These are phyloP conservation scores for Cicer cuneatum DNA, from an alignment of 306 rosid species.

Conservation along the genomic window DNA sequence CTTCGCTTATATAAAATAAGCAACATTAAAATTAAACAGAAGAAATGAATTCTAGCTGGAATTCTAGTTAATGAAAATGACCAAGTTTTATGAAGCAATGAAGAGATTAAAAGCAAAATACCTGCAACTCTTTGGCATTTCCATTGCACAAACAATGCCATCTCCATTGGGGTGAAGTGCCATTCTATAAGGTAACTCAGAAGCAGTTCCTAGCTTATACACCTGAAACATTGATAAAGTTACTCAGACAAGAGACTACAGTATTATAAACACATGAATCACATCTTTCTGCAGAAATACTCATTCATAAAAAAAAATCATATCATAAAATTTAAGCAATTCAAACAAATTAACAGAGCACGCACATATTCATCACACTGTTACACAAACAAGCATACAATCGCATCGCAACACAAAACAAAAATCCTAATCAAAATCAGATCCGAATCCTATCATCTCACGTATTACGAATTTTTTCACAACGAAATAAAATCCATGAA, in stretches of 20 bases:
- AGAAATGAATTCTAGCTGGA: slow-evolving; percentile 13
- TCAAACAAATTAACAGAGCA: slow-evolving; percentile 14
- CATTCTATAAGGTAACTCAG: slow-evolving; percentile 92
- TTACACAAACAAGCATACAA: slow-evolving; percentile 14
- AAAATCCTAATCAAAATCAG: slow-evolving; percentile 39
- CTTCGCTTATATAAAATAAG: slow-evolving; percentile 13
- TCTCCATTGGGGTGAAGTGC: slow-evolving; percentile 73
- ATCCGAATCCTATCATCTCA: slow-evolving; percentile 29
- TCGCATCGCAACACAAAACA: not conserved
- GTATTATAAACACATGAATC: slow-evolving; percentile 5
- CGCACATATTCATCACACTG: slow-evolving; percentile 5
- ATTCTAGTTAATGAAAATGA: slow-evolving; percentile 9
- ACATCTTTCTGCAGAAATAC: not conserved
- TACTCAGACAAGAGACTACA: slow-evolving; percentile 33
- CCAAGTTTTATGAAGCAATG: slow-evolving; percentile 23
- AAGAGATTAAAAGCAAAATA: slow-evolving; percentile 45
- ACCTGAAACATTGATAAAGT: slow-evolving; percentile 60
- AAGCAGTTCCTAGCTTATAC: slow-evolving; percentile 57
- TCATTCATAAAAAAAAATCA: not conserved
- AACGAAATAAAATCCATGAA: slow-evolving; percentile 16
- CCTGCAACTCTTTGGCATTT: slow-evolving; percentile 71
- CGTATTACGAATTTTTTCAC: not conserved
- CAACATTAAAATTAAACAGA: not conserved
- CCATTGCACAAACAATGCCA: slow-evolving; percentile 80
- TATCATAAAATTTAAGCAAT: not conserved